Conservation (phyloP, 2,329 filamentous ascomycete genomes). For the Colletotrichum horii region DNA sequence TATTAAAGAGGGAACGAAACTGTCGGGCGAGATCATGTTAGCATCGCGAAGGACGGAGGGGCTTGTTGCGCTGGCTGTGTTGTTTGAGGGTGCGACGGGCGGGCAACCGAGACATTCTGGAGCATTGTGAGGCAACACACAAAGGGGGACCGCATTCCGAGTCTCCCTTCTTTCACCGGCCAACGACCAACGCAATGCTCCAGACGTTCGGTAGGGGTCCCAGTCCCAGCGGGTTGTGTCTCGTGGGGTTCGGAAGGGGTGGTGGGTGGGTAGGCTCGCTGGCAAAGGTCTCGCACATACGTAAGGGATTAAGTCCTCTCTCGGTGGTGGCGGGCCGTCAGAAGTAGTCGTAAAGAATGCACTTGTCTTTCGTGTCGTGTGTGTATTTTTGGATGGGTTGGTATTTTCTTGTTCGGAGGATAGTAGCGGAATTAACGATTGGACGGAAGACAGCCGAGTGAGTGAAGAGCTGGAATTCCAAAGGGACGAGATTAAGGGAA, state of each 20-base stretch:
- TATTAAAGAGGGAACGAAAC: conserved; percentile 14
- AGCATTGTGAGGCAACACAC: conserved; percentile 5
- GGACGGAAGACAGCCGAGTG: conserved; percentile 53
- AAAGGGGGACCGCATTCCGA: background rate
- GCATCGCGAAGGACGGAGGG: background rate
- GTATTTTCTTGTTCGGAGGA: background rate
- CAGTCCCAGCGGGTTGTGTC: background rate
- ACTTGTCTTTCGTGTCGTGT: conserved; percentile 16
- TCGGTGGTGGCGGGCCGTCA: conserved; percentile 7
- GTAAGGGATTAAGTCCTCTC: conserved; percentile 20
- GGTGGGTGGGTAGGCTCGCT: background rate
- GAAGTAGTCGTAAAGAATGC: conserved; percentile 17
- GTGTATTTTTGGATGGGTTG: conserved; percentile 14
- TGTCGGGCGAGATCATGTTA: background rate
- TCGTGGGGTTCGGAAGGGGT: background rate
- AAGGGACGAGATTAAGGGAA: conserved; percentile 25
- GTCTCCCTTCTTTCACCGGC: background rate
- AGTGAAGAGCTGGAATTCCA: conserved; percentile 49
- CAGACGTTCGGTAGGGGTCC: background rate
- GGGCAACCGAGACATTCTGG: conserved; percentile 8
- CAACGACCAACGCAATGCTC: background rate
- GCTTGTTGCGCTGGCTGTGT: background rate
- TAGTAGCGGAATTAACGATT: conserved; percentile 42
- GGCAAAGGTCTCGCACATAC: conserved; percentile 1
- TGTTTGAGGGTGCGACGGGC: background rate